Base-by-base conservation (phyloP, 1,139 yeast species). In the Sugiyamaella grinbergsii region DNA sequence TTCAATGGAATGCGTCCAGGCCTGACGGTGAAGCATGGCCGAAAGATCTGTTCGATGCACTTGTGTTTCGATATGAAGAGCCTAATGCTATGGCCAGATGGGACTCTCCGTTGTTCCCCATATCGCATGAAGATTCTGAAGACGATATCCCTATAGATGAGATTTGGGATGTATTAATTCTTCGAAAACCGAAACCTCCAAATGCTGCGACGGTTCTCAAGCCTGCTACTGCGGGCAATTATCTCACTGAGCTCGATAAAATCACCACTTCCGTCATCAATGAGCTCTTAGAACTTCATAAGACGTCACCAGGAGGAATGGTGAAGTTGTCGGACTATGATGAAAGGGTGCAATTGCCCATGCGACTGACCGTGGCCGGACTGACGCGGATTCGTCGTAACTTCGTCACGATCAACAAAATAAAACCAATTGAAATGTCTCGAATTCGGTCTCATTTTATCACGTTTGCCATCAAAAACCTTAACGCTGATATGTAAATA, bases 101-200 rank as follows among this genome's bases (percentile, higher is more conserved):
- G 98, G 99, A 93, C 65, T 82, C 95, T 3, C 99, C 99, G 1
- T 71, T 91, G 55, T 85, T 89, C 65, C 81, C 88, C 0, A 68
- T 88, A 1, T 78, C 83, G 2, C 78, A 82, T 39, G 82, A 80
- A 42, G 63, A 65, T 43, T 72, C 71, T n/a, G 66, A 71, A 4
- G 72, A 70, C 13, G 66, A 71, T 4, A 62, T 86, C 11, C 89
- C 91, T 0, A 68, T 80, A 10, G 84, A 83, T 3, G 86, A 81
- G 19, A 77, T 90, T 2, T 87, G 94, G 91, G 80, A 80, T 51
- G 79, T 84, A 0, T 66, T 88, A 18, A 85, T 84, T 18, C 73
- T 82, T 52, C 75, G 77, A 49, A 78, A 79, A 64, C 81, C 88
- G 76, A 65, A 69, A 46, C 69, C 67, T 22, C 76, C 75, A 19